Evolutionary conservation across 176 grass and related monocot species (phyloP), one percentile per base, ranked within the genome.

Genomic region (Musa acuminata): DNA sequence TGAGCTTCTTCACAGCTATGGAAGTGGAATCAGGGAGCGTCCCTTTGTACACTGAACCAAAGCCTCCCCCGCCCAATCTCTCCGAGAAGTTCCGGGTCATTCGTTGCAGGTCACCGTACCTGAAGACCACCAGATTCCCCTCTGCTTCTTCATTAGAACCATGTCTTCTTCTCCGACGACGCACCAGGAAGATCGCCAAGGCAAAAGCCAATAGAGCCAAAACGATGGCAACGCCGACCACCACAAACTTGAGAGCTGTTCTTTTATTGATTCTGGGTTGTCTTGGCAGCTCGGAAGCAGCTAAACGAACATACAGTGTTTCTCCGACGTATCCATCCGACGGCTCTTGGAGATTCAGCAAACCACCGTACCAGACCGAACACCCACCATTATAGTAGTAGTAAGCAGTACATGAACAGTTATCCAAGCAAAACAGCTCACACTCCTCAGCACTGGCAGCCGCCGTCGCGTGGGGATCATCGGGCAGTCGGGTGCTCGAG

Each of bases 21-120:
- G 20, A 55, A 62, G 23, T 78, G 3, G 80, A 80, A 55, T 82
- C 81, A 65, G 29, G 69, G 27, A 92, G 21, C 25, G 26, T 26
- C 0, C 91, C 91, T 52, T 90, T 95, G 29, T 84, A 90, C 14
- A 95, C 87, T 48, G 83, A 88, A 53, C 91, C 87, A 69, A 90
- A 95, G 21, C 91, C 64, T 21, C 87, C 91, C 73, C 9, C 52
- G 0, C 91, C 91, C 58, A 95, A 13, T 78, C 51, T 83, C 11
- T 86, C 86, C 7, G 79, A 84, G 43, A 92, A 82, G 71, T 78
- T 86, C 1, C 55, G 88, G 1, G 89, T 92, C 19, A 83, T 63
- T 23, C 13, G 58, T 3, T 81, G 55, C 73, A 92, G 54, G 58
- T 86, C 75, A 23, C 10, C 35, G 55, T 86, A 80, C 59, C 69